Percentiles rank a stretch among this genome's conserved stretches.
phyloP scores from a whole-genome alignment of 139 green algal species.

The Chlorella sp. region DNA sequence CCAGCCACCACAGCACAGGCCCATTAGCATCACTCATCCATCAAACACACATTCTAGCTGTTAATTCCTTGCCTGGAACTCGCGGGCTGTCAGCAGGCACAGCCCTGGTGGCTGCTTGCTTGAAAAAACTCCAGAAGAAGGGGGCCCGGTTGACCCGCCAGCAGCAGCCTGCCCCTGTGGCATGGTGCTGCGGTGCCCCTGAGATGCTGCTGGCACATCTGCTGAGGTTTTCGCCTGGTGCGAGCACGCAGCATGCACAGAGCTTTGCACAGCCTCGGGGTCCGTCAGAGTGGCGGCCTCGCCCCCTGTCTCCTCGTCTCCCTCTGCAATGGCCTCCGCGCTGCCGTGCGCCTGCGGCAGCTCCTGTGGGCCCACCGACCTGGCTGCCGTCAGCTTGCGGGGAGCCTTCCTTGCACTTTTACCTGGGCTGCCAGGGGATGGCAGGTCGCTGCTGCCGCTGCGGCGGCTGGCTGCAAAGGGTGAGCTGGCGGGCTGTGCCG shows the following conservation, averaged over 20 bases:
- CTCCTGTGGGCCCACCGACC: background rate
- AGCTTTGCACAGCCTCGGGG: background rate
- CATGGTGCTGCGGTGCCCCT: background rate
- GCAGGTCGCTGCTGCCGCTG: background rate
- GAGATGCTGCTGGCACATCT: background rate
- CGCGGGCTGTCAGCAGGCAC: background rate
- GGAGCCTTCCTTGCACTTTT: background rate
- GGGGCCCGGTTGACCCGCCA: background rate
- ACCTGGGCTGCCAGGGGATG: background rate
- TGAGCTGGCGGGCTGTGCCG: background rate
- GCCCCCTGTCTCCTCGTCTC: background rate
- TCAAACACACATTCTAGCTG: no score
- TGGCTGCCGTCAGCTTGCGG: slow-evolving; percentile 22
- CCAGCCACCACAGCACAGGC: no score
- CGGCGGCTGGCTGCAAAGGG: background rate
- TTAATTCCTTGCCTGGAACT: slow-evolving; percentile 1
- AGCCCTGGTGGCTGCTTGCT: background rate
- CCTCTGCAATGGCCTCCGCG: background rate
- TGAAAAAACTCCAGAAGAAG: background rate
- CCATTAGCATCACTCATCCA: no score
- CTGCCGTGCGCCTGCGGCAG: background rate
- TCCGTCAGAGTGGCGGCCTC: background rate
- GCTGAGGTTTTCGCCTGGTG: no score
- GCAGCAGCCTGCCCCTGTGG: background rate
- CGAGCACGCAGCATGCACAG: background rate